These are phyloP conservation scores for Talaromyces sp. DNA, from an alignment of 2,329 filamentous ascomycete genomes.

Conservation along the genomic window DNA sequence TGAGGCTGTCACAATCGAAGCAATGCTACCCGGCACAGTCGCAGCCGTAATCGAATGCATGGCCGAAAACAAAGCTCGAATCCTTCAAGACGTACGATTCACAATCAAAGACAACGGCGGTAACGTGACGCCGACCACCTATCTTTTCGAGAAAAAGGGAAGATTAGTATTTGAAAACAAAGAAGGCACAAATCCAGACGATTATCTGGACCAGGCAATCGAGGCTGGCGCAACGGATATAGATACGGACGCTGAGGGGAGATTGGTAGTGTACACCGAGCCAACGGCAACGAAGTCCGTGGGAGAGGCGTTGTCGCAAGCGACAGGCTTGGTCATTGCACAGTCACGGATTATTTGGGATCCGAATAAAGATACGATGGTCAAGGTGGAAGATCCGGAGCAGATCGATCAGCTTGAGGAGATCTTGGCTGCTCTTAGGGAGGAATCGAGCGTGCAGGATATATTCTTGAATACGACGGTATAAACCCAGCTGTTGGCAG, in stretches of 20 bases:
- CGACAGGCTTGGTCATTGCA: constrained; percentile 64
- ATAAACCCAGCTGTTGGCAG: constrained; percentile 9
- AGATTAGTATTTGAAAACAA: constrained; percentile 65
- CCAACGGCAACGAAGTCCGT: constrained; percentile 62
- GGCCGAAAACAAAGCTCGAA: constrained; percentile 74
- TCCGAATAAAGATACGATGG: constrained; percentile 73
- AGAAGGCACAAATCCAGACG: constrained; percentile 58
- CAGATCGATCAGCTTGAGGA: constrained; percentile 56
- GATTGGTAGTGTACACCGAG: constrained; percentile 68
- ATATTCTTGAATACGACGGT: constrained; percentile 66
- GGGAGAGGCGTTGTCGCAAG: constrained; percentile 60
- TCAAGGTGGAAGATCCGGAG: constrained; percentile 57
- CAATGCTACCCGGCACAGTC: constrained; percentile 68
- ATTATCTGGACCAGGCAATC: constrained; percentile 75
- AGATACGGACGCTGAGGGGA: constrained; percentile 60
- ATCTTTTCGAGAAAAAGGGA: constrained; percentile 81
- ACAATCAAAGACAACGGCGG: constrained; percentile 71
- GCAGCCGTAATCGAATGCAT: constrained; percentile 81
- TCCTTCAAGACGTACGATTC: constrained; percentile 67
- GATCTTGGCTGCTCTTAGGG: constrained; percentile 55
- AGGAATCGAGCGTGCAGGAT: constrained; percentile 70
- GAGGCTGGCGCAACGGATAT: constrained; percentile 69
- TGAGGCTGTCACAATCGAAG: constrained; percentile 75
- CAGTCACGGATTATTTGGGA: constrained; percentile 81
- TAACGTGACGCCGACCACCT: constrained; percentile 68